phyloP scores from a whole-genome alignment of 805 yeast genomes.

The Metschnikowia colocasiae region DNA sequence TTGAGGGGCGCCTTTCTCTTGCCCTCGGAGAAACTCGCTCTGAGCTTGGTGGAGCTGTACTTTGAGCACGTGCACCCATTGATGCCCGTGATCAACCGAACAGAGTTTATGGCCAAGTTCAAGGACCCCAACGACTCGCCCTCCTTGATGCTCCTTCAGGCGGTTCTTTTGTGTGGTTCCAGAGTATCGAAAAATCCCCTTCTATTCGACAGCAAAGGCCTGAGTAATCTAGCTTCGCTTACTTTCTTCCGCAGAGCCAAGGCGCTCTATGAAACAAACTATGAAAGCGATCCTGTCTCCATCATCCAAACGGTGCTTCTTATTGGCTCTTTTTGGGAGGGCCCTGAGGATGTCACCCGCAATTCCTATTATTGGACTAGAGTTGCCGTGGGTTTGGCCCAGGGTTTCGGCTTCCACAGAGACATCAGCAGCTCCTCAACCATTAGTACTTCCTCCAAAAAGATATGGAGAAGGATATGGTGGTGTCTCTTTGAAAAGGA shows the following conservation, averaged over 20 bases:
- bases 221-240: constrained; percentile 48
- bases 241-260: constrained; percentile 67
- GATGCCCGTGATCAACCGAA: constrained; percentile 63
- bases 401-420: constrained; percentile 73
- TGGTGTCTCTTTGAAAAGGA: constrained; percentile 76
- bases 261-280: constrained; percentile 66
- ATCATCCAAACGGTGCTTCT: constrained; percentile 59
- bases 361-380: constrained; percentile 69
- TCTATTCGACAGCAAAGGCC: constrained; percentile 46
- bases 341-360: constrained; percentile 64
- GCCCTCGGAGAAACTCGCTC: constrained; percentile 57
- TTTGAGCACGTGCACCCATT: constrained; percentile 65
- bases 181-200: constrained; percentile 55
- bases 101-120: constrained; percentile 54
- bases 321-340: constrained; percentile 70
- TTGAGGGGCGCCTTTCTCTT: constrained; percentile 66
- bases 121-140: constrained; percentile 58
- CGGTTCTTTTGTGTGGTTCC: constrained; percentile 67
- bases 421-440: constrained; percentile 41
- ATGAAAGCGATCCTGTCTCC: constrained; percentile 61
- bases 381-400: constrained; percentile 66
- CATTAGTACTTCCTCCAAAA: constrained; percentile 38
- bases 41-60: constrained; percentile 57
- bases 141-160: constrained; percentile 61
- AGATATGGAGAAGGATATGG: constrained; percentile 66